Base-by-base conservation (phyloP, 2,329 filamentous ascomycete genomes). In the Colletotrichum sp. region DNA sequence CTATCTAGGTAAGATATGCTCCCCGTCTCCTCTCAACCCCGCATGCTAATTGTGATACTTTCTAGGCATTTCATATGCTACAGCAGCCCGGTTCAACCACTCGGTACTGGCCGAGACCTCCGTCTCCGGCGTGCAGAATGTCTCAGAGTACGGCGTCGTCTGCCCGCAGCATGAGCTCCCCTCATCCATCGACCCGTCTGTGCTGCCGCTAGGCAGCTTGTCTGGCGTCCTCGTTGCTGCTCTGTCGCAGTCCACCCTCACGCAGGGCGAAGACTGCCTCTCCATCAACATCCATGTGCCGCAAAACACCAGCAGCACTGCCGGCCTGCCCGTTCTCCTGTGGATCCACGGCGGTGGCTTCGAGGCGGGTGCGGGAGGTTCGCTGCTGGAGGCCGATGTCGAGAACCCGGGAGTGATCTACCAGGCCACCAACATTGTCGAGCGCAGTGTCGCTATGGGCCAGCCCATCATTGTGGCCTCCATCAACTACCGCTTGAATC, bases 391-490 rank as follows among this genome's bases (percentile, higher is more conserved):
- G 43, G 43, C n/a, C 10, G n/a, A 52, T 6, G 43, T 52, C n/a
- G 43, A 52, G 43, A 52, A 52, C 10, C 59, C 52, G 21, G 65
- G 59, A 16, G 52, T 67, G 16, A 13, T 39, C 4, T 68, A 68
- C 64, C 26, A 73, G 34, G 21, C 59, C 2, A 32, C 71, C 26
- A 61, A 30, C n/a, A 55, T 73, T 6, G 71, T 73, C 18, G 71
- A 63, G 24, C 28, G 59, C 0, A 48, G 32, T 16, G 64, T 61
- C 28, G 39, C n/a, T 9, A 73, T 73, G 24, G 64, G 71, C 14
- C 24, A 73, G 26, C 71, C 71, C 26, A n/a, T 73, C 69, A 80
- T 83, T n/a, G 80, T 82, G 14, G 79, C 0, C 81, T 94, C 43
- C 2, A 52, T 52, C 43, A 52, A 52, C 43, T 52, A 52, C 10